Base-by-base conservation (phyloP, 306 rosid genomes). In the Lathyrus aphaca region DNA sequence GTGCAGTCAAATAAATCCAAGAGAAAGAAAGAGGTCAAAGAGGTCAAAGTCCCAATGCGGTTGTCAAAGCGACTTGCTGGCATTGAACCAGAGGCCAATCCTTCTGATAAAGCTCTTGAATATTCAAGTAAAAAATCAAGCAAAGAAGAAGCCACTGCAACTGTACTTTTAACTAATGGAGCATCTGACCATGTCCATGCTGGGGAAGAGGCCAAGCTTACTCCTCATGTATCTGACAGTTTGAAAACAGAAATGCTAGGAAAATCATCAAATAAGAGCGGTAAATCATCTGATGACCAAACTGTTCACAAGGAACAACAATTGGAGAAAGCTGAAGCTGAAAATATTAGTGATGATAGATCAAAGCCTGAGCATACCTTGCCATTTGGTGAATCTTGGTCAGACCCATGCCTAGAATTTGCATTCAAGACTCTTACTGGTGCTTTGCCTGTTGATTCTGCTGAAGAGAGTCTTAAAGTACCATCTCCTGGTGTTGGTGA, bases 381-480 rank as follows among this genome's bases (percentile, higher is more conserved):
- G 63, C 84, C 89, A 3, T 81, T 84, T 42, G 81, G 70, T 65
- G 87, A 87, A 82, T 80, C 86, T 56, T 94, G 97, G 96, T 86
- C 92, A 21, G 99, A 94, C 69, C 96, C 97, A 29, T 90, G 99
- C 86, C 81, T 90, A 63, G 97, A 94, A 65, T 94, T 87, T 71
- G 96, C 99, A 11, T 70, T 88, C 79, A 94, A 91, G 83, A 94
- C 95, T 77, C 97, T 94, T 51, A 87, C 95, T 32, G 99, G 96
- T 56, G 87, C 82, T 81, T 87, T 86, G 73, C 97, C 96, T 3
- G 76, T 81, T 21, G 92, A 87, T 58, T 86, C 86, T 80, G 32
- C 81, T 35, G 54, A 71, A n/a, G 78, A 79, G 15, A 42, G 66
- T 17, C 63, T 68, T 45, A 72, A 85, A 72, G 70, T 57, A 63